Evolutionary conservation across 2,329 filamentous ascomycete genomes (phyloP).

Genomic region (Tetracladium maxilliforme): DNA sequence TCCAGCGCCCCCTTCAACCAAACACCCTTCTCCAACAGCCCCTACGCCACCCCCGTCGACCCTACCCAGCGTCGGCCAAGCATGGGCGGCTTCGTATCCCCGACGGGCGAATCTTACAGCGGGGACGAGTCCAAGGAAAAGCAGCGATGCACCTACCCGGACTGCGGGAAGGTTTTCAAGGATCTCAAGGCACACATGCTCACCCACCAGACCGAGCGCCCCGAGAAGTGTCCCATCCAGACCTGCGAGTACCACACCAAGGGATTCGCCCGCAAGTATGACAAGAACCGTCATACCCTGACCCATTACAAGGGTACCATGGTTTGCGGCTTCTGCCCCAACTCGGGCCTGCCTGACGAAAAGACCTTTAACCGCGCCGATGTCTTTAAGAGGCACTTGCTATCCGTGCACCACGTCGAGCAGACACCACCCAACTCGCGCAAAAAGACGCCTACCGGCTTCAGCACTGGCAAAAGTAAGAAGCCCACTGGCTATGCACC

Average conservation of each 20-base stretch:
- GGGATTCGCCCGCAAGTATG: constrained; percentile 92
- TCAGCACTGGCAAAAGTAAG: constrained; percentile 26
- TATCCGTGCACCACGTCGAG: constrained; percentile 84
- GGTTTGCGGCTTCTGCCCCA: constrained; percentile 93
- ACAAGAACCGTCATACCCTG: constrained; percentile 91
- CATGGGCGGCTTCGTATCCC: background rate
- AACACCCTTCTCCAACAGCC: too few relatives aligned
- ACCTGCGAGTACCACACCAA: constrained; percentile 91
- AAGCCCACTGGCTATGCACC: constrained; percentile 57
- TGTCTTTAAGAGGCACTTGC: constrained; percentile 92
- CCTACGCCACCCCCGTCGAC: background rate
- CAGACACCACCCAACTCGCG: constrained; percentile 85
- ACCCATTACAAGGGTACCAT: constrained; percentile 98
- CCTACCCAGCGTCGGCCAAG: background rate
- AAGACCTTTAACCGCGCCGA: constrained; percentile 95
- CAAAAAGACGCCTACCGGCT: constrained; percentile 38
- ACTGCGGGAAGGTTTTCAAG: constrained; percentile 45
- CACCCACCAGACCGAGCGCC: constrained; percentile 84
- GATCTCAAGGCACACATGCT: constrained; percentile 80
- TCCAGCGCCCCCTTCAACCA: too few relatives aligned
- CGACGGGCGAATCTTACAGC: constrained; percentile 8
- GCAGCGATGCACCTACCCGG: constrained; percentile 35
- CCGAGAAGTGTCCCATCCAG: constrained; percentile 89
- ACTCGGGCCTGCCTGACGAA: constrained; percentile 72
- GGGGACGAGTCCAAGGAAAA: constrained; percentile 15